Percentiles rank a stretch among this genome's conserved stretches.
Conservation (phyloP, 257 asterid genomes). For the Scutellaria galericulata region DNA sequence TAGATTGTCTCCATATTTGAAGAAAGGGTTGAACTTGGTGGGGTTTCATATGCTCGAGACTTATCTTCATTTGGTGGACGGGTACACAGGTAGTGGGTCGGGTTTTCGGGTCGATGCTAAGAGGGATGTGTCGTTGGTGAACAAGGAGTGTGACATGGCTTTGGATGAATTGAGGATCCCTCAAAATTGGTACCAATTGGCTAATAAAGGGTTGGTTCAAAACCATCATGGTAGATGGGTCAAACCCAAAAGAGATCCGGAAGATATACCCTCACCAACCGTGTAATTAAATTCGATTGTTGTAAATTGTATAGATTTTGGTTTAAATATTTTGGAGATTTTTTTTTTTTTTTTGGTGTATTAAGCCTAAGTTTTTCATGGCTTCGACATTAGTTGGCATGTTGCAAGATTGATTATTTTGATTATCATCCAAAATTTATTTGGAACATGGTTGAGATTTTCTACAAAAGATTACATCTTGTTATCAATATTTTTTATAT, state of each 20-base stretch:
- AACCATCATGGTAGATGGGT: slow-evolving; percentile 79
- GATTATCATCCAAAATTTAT: background rate
- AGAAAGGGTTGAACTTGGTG: slow-evolving; percentile 58
- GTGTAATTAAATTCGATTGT: slow-evolving; percentile 23
- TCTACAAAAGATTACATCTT: too few relatives aligned
- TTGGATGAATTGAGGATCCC: slow-evolving; percentile 77
- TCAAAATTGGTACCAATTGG: slow-evolving; percentile 66
- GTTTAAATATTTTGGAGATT: background rate
- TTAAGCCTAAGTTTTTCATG: background rate
- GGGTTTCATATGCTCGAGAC: slow-evolving; percentile 82
- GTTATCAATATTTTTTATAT: too few relatives aligned
- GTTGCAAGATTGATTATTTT: background rate
- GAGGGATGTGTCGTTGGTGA: slow-evolving; percentile 78
- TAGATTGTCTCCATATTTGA: slow-evolving; percentile 59
- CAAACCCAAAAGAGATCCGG: slow-evolving; percentile 69
- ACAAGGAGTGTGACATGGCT: slow-evolving; percentile 76
- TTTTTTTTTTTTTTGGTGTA: background rate
- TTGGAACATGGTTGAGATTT: too few relatives aligned
- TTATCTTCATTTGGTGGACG: slow-evolving; percentile 74
- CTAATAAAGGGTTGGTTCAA: slow-evolving; percentile 63
- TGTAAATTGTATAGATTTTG: too few relatives aligned
- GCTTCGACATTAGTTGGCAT: background rate
- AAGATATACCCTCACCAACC: slow-evolving; percentile 66
- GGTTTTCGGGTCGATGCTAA: slow-evolving; percentile 62
- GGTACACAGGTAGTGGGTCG: slow-evolving; percentile 45